phyloP scores from a whole-genome alignment of 495 filamentous ascomycete species.

The Tuber aestivum region DNA sequence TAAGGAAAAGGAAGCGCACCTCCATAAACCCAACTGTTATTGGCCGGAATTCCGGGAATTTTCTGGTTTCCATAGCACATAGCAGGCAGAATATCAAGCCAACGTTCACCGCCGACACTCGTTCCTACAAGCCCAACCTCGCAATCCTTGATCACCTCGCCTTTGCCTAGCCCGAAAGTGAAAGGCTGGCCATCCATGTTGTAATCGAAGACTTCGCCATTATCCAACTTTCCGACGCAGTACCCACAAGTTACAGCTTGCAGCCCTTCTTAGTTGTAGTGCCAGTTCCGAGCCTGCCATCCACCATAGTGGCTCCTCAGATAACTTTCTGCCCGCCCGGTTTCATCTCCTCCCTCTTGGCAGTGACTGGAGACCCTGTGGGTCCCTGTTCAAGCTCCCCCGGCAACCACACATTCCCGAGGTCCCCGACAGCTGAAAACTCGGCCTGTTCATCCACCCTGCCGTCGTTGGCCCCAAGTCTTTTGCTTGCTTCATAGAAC shows the following conservation, averaged over 20 bases:
- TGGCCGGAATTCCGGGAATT: conserved; percentile 73
- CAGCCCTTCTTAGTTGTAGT: conserved; percentile 75
- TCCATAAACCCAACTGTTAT: conserved; percentile 86
- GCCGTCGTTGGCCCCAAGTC: conserved; percentile 95
- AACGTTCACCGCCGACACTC: conserved; percentile 84
- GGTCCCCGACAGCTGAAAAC: too few species aligned
- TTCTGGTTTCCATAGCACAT: conserved; percentile 80
- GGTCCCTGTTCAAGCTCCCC: conserved; percentile 92
- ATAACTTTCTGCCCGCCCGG: conserved; percentile 55
- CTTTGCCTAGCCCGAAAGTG: conserved; percentile 82
- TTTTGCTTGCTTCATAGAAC: conserved; percentile 98
- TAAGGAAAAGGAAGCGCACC: conserved; percentile 62
- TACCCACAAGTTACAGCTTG: conserved; percentile 81
- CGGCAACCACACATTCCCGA: too few species aligned
- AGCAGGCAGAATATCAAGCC: conserved; percentile 78
- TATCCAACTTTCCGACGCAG: conserved; percentile 91
- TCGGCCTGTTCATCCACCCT: conserved; percentile 62
- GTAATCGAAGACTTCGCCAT: conserved; percentile 90
- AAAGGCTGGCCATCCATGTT: conserved; percentile 99
- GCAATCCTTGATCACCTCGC: conserved; percentile 98
- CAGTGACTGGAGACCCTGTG: conserved; percentile 54
- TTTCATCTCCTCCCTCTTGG: conserved; percentile 46
- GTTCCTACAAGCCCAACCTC: conserved; percentile 90
- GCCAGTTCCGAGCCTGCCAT: conserved; percentile 84
- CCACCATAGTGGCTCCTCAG: conserved; percentile 82